phyloP scores from a whole-genome alignment of 140 eudicot species.

The Bidens hawaiensis region DNA sequence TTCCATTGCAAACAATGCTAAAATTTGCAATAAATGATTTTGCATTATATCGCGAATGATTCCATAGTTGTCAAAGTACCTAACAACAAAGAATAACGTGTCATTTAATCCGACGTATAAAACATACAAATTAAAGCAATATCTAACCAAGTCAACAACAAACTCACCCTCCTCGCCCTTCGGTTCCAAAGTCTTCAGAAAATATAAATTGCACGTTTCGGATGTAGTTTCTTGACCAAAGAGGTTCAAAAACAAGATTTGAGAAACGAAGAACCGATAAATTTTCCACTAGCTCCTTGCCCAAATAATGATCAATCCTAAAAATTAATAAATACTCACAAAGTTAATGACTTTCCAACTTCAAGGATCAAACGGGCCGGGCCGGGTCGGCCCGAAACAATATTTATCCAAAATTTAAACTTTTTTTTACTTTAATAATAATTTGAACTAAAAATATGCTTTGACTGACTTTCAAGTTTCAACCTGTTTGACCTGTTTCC shows the following conservation, averaged over 20 bases:
- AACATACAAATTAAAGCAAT: not conserved
- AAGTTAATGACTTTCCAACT: conserved; percentile 3
- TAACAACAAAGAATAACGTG: conserved; percentile 2
- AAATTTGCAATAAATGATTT: conserved; percentile 89
- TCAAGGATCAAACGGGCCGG: not conserved
- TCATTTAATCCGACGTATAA: not conserved
- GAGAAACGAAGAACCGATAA: conserved; percentile 86
- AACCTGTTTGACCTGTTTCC: not conserved
- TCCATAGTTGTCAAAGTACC: conserved; percentile 92
- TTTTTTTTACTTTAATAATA: too few species aligned
- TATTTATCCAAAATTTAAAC: not conserved
- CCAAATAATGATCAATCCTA: conserved; percentile 94
- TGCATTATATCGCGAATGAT: conserved; percentile 97
- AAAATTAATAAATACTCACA: not conserved
- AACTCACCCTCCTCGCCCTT: conserved; percentile 97
- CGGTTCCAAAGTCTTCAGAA: conserved; percentile 96
- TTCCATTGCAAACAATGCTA: conserved; percentile 96
- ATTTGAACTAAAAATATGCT: too few species aligned
- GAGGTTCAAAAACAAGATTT: conserved; percentile 94
- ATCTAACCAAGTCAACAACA: not conserved
- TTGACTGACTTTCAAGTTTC: too few species aligned
- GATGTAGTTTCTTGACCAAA: conserved; percentile 95
- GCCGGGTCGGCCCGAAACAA: not conserved
- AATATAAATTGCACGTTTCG: conserved; percentile 89
- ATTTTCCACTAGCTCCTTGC: conserved; percentile 93